Evolutionary conservation across 225 moss, liverwort and hornwort genomes (phyloP), one percentile per base, ranked within the genome.

Genomic region (Asterella californica): DNA sequence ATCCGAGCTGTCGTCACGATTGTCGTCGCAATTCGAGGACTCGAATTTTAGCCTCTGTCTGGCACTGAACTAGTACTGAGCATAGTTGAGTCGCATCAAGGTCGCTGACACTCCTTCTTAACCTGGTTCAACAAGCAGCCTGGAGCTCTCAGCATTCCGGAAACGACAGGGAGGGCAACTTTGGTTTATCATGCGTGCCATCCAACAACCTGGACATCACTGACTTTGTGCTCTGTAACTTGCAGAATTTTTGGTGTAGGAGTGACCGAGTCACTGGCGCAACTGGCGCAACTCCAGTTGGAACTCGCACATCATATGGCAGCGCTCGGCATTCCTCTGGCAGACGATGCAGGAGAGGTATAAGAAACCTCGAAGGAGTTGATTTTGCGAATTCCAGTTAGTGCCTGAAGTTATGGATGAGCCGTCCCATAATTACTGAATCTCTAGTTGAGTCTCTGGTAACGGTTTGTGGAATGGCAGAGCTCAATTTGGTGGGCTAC

Each of bases 321-420:
- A 77, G 81, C 91, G 66, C 86, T 91, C 69, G 95, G 92, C 74
- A 79, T 92, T 74, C 81, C 91, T 76, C 79, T 91, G 69, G 83
- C 91, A 24, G 75, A 74, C 50, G 83, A 85, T 37, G 75, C 54
- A 75, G 55, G 25, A 36, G 75, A 75, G 88, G 95, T 93, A 91
- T 24, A 62, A 5, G 22, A 48, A 32, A 61, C 46, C 10, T 10
- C 17, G 9, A 18, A 34, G 30, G 10, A 21, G n/a, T 29, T 37
- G 55, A 46, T 4, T 30, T 29, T 64, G 46, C 0, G 12, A 37
- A 21, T 9, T 37, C 38, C 19, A 10, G 45, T 77, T 25, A n/a
- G 32, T 71, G 25, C 18, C 38, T 52, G n/a, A 50, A n/a, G 27
- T 17, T 10, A 38, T 10, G 29, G 19, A 38, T n/a, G 38, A 22